Percentiles rank a stretch among this genome's conserved stretches.
These are phyloP conservation scores for Teunomyces pallodes DNA, from an alignment of 805 yeast genomes.

Conservation along the genomic window DNA sequence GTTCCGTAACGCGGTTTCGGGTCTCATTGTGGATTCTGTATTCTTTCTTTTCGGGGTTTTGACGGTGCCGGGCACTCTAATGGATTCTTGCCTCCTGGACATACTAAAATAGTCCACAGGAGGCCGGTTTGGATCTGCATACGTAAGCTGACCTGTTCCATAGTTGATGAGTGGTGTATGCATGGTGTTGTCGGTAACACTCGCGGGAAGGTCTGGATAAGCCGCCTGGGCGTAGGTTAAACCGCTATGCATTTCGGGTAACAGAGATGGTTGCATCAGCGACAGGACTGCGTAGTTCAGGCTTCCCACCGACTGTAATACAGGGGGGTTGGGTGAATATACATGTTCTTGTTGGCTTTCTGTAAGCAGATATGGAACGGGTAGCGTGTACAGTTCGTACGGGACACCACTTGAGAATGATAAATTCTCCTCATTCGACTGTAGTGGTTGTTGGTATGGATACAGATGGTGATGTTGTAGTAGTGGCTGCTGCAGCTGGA, in stretches of 20 bases:
- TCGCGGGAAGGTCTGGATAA: neutral
- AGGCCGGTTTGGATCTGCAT: neutral
- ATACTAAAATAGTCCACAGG: neutral
- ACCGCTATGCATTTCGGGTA: neutral
- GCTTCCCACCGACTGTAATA: neutral
- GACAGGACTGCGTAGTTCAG: neutral
- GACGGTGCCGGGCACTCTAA: neutral
- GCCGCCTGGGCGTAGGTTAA: neutral
- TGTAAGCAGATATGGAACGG: neutral
- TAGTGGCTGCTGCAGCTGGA: neutral
- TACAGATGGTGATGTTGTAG: neutral
- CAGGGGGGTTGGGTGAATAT: neutral
- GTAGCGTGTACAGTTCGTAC: neutral
- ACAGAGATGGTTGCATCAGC: neutral
- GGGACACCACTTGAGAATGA: neutral
- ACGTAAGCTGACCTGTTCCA: neutral
- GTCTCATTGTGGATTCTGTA: conserved; percentile 33
- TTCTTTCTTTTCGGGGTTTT: conserved; percentile 5
- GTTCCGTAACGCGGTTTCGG: conserved; percentile 45
- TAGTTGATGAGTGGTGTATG: neutral
- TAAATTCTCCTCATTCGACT: neutral
- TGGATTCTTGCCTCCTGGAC: neutral
- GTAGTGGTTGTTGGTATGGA: neutral
- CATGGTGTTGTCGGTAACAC: neutral
- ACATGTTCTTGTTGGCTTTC: neutral